Base-by-base conservation (phyloP, 2,329 filamentous ascomycete species). In the Penicillium sp. region DNA sequence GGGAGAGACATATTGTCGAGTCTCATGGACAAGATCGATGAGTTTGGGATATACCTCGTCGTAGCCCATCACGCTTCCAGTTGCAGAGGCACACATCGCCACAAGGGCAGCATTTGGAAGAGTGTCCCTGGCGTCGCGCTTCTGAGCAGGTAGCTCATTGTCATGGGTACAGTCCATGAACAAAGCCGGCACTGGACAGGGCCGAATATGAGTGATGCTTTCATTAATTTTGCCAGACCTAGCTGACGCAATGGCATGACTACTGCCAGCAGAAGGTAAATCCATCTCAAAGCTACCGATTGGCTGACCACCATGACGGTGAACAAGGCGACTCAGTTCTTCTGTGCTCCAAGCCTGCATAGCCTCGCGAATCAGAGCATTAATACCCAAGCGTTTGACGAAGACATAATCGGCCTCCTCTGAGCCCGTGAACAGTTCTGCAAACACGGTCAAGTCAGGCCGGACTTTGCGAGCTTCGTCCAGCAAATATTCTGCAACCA, bases 131-230 rank as follows among this genome's bases (percentile, higher is more conserved):
- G 92, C 92, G 72, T 97, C 92, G 39, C 95, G 85, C 75, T 97
- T 97, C 74, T 99, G 93, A 1, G 93, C 90, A 0, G 94, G 94
- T 2, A 91, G 89, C 76, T 99, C 93, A 66, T 99, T 99, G 76
- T 99, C 94, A 73, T 99, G 94, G 0, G 95, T 99, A 74, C 95
- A 99, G 72, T 99, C 95, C 92, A 97, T 97, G 75, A 99, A 97
- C 1, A 99, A 79, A 1, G 93, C 94, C 63, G 96, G 92, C 0
- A 97, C 89, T 4, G 92, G 90, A 4, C 86, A 89, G n/a, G 89
- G 87, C 63, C 90, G 90, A 73, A 99, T 92, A 59, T 83, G 88
- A 62, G 88, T 89, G 62, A 96, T 82, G 18, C 89, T 83, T 66
- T 93, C 88, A 66, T 67, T 68, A 66, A 68, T 35, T 44, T 59